Conservation (phyloP, 495 filamentous ascomycete genomes). For the Aspergillus bertholletiae region DNA sequence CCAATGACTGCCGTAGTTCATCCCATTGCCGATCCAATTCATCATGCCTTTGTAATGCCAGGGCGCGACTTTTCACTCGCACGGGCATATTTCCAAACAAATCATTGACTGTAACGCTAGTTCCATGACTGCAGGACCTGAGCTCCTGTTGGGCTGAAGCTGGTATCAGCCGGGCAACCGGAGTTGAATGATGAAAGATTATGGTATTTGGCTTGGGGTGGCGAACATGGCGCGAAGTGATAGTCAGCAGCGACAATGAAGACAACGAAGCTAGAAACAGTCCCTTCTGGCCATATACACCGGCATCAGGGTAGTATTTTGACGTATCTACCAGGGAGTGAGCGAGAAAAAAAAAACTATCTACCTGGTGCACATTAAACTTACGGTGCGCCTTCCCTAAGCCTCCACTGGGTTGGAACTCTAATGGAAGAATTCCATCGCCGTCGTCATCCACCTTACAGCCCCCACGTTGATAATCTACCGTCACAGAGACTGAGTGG, state of each 20-base stretch:
- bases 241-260: conserved; percentile 69
- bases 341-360: conserved; percentile 16
- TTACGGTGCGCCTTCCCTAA: conserved; percentile 72
- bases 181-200: conserved; percentile 65
- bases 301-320: conserved; percentile 49
- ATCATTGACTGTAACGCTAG: conserved; percentile 74
- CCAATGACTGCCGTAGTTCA: conserved; percentile 52
- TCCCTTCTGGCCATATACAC: conserved; percentile 65
- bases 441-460: conserved; percentile 91
- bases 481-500: conserved; percentile 62
- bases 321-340: conserved; percentile 64
- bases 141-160: conserved; percentile 60
- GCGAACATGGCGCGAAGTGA: conserved; percentile 70
- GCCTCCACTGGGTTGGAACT: conserved; percentile 68
- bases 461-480: conserved; percentile 73
- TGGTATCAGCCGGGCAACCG: conserved; percentile 65
- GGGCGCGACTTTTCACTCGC: conserved; percentile 77
- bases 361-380: conserved; percentile 20
- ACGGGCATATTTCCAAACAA: conserved; percentile 96
- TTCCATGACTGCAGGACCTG: conserved; percentile 61
- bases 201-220: conserved; percentile 66
- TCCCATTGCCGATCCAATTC: conserved; percentile 71
- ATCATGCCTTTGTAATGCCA: conserved; percentile 39
- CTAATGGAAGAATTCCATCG: conserved; percentile 65
- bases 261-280: conserved; percentile 75